phyloP scores from a whole-genome alignment of 371 early-diverging fungal genomes.

The Rhizopus sp. region DNA sequence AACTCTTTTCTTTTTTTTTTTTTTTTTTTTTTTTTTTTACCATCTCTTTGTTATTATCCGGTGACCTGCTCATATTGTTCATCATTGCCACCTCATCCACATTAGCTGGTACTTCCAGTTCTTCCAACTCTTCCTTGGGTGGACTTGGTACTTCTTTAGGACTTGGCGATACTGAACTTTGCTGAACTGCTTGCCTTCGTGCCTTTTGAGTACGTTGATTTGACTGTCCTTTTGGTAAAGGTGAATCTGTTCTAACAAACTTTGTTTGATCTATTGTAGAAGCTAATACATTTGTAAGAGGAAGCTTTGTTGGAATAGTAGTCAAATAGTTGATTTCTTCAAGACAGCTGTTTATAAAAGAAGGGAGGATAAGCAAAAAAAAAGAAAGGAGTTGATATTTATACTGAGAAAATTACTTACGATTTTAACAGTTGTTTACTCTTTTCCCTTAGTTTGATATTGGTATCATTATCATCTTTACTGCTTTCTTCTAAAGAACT shows the following conservation, averaged over 20 bases:
- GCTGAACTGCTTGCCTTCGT: background rate
- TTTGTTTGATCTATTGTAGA: constrained; percentile 2
- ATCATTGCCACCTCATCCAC: constrained; percentile 57
- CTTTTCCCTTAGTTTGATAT: constrained; percentile 49
- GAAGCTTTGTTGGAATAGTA: constrained; percentile 43
- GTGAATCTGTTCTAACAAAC: background rate
- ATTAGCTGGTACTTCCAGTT: constrained; percentile 37
- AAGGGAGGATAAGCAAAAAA: background rate
- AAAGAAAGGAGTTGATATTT: constrained; percentile 2
- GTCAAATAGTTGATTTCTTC: constrained; percentile 68
- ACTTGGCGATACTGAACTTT: background rate
- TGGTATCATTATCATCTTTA: constrained; percentile 21
- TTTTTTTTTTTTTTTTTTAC: background rate
- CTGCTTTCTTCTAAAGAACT: constrained; percentile 17
- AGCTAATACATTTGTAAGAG: constrained; percentile 32
- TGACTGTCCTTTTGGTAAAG: constrained; percentile 1
- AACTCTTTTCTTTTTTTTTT: no score
- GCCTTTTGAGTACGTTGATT: background rate
- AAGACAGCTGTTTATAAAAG: constrained; percentile 46
- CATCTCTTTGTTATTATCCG: background rate
- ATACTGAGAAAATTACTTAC: constrained; percentile 41
- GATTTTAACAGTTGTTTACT: constrained; percentile 78
- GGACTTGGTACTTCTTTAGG: constrained; percentile 4
- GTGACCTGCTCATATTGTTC: constrained; percentile 20
- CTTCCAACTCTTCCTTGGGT: constrained; percentile 15